Evolutionary conservation across 208 protist genomes (phyloP).

Genomic region (Crithidia acanthocephali): DNA sequence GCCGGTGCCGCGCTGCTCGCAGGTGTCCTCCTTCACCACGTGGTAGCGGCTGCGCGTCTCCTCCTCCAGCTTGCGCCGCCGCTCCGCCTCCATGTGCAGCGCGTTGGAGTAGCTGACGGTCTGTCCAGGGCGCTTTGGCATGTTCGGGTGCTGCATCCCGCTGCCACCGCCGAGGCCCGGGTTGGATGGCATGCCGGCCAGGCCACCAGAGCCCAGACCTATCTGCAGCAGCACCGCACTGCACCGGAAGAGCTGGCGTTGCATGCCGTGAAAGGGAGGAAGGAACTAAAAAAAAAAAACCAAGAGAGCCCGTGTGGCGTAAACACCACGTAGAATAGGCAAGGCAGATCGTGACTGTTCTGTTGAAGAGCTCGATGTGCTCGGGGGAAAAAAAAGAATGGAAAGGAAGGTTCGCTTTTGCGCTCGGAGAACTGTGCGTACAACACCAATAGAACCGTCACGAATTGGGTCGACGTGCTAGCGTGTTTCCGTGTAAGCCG

Average conservation of each 20-base stretch:
- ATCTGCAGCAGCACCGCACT: slow-evolving; percentile 48
- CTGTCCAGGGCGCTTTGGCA: slow-evolving; percentile 36
- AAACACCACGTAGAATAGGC: no score
- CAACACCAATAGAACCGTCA: no score
- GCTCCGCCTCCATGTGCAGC: slow-evolving; percentile 80
- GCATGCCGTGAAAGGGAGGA: slow-evolving; percentile 18
- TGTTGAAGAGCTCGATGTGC: no score
- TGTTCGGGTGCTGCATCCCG: slow-evolving; percentile 8
- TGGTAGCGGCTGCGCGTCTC: slow-evolving; percentile 64
- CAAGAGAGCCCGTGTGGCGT: no score
- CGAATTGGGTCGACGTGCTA: no score
- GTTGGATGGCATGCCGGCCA: slow-evolving; percentile 19
- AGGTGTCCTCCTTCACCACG: slow-evolving; percentile 81
- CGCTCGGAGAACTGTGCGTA: no score
- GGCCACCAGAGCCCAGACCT: slow-evolving; percentile 23
- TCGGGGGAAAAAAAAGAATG: no score
- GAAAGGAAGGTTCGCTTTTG: no score
- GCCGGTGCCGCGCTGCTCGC: slow-evolving; percentile 49
- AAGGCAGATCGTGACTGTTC: no score
- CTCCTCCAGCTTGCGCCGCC: slow-evolving; percentile 73
- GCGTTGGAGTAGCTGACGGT: slow-evolving; percentile 78
- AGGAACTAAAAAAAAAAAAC: neutral
- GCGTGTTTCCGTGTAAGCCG: no score
- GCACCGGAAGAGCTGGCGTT: slow-evolving; percentile 36
- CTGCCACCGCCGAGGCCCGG: slow-evolving; percentile 5